Evolutionary conservation across 1,139 yeast species (phyloP).

Genomic region (Scheffersomyces titani): DNA sequence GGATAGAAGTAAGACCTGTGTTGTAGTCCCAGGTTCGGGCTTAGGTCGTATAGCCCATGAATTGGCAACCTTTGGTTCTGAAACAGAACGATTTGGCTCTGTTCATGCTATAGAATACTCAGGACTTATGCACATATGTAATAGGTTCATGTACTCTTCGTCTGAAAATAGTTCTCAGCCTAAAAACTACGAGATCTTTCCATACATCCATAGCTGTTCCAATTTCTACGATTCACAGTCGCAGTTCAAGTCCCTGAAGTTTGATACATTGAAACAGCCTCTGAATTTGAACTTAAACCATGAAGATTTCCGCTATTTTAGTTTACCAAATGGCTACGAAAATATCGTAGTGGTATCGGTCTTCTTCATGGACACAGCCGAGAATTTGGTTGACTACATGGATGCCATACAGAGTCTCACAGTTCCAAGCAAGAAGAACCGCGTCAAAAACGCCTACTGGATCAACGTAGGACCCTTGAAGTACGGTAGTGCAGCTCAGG

Average conservation of each 20-base stretch:
- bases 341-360: slow-evolving; percentile 66
- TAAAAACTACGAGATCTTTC: slow-evolving; percentile 41
- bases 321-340: slow-evolving; percentile 33
- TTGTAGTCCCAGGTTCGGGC: slow-evolving; percentile 80
- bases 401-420: slow-evolving; percentile 57
- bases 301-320: slow-evolving; percentile 66
- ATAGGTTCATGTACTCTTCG: slow-evolving; percentile 51
- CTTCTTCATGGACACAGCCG: slow-evolving; percentile 86
- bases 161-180: background rate
- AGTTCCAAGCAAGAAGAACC: slow-evolving; percentile 30
- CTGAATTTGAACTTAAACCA: slow-evolving; percentile 49
- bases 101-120: slow-evolving; percentile 76
- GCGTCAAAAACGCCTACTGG: slow-evolving; percentile 59
- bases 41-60: slow-evolving; percentile 72
- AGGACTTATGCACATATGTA: slow-evolving; percentile 66
- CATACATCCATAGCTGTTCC: slow-evolving; percentile 74
- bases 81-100: slow-evolving; percentile 25
- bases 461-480: slow-evolving; percentile 85
- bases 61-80: slow-evolving; percentile 38
- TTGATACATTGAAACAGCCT: slow-evolving; percentile 47
- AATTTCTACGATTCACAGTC: slow-evolving; percentile 54
- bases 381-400: slow-evolving; percentile 71
- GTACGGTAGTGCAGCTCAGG: slow-evolving; percentile 84
- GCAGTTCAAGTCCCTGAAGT: slow-evolving; percentile 56
- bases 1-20: slow-evolving; percentile 37